Evolutionary conservation across 192 early-diverging fungal species (phyloP), one percentile per base, ranked within the genome.

Genomic region (Coemansia sp.): DNA sequence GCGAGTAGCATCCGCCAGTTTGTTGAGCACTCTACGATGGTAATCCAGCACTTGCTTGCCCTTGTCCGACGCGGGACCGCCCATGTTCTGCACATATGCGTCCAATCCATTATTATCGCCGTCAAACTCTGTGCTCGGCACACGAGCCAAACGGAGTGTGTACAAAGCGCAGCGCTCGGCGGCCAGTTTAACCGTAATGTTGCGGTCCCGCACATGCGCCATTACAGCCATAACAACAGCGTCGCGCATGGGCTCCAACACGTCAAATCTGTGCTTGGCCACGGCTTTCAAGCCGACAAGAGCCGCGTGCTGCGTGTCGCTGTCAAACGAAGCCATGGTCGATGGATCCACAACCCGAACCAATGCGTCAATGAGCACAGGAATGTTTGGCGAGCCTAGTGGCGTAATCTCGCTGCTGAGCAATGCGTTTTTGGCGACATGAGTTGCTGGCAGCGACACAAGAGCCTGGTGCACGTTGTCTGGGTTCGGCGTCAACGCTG

Each of bases 91-190:
- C 25, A 86, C 75, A 60, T 76, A 75, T 23, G 17, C 17, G 10
- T 65, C 28, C 69, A 81, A 21, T 2, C 64, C 73, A 2, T 51
- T 74, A 1, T 50, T 34, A 42, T 50, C 52, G 5, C 78, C 78
- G 2, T 60, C 69, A 61, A 75, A 81, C 4, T 12, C 42, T 12
- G 59, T 70, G 0, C 4, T 12, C 2, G 71, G 66, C 38, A 74
- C 61, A 2, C 59, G 44, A 2, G 82, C 82, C 57, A 96, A 64
- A 19, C 89, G 80, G 34, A 97, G 62, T 12, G 87, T 56, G 57
- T 91, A 86, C 23, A 94, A 60, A 63, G 95, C 68, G 5, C 92
- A 84, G 15, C 91, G 83, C 72, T 97, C 95, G 0, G 91, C 88
- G 5, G 93, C 90, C 48, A 94, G 66, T 70, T 96, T 97, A 55